A percentile compares a stretch with the other conserved stretches of the same genome.
These are phyloP conservation scores for Aspergillus conjunctus DNA, from an alignment of 495 filamentous ascomycete species.

Conservation along the genomic window DNA sequence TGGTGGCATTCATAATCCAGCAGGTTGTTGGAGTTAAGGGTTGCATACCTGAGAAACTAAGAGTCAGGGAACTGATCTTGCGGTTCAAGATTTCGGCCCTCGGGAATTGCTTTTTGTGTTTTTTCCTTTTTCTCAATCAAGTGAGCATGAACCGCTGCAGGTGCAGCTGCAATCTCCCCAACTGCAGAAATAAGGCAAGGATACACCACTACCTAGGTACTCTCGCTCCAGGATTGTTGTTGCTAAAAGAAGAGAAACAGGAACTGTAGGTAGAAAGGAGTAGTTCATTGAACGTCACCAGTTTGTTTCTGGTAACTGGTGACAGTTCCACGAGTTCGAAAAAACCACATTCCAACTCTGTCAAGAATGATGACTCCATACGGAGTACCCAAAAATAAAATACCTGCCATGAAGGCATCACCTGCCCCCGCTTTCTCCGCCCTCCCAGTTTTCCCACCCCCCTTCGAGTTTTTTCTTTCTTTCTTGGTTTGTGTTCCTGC, in stretches of 20 bases:
- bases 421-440: not conserved
- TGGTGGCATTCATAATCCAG: not conserved
- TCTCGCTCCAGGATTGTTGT: not conserved
- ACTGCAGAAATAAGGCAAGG: not conserved
- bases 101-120: not conserved
- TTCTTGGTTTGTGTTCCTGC: constrained; percentile 4
- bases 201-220: not conserved
- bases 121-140: constrained; percentile 4
- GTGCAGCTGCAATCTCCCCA: not conserved
- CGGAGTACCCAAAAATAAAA: not conserved
- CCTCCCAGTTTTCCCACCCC: not conserved
- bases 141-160: constrained; percentile 21
- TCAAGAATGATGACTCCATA: not conserved
- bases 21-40: not conserved
- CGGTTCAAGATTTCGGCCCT: not conserved
- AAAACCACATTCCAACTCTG: too few species aligned
- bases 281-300: too few species aligned
- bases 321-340: too few species aligned
- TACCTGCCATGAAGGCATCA: not conserved
- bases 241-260: too few species aligned
- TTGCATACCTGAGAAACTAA: not conserved
- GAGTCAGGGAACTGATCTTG: not conserved
- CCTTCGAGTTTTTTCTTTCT: not conserved
- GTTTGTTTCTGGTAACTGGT: too few species aligned
- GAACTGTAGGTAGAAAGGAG: too few species aligned